phyloP scores from a whole-genome alignment of 1,284 basidiomycete species.

The Cystobasidium sp. region DNA sequence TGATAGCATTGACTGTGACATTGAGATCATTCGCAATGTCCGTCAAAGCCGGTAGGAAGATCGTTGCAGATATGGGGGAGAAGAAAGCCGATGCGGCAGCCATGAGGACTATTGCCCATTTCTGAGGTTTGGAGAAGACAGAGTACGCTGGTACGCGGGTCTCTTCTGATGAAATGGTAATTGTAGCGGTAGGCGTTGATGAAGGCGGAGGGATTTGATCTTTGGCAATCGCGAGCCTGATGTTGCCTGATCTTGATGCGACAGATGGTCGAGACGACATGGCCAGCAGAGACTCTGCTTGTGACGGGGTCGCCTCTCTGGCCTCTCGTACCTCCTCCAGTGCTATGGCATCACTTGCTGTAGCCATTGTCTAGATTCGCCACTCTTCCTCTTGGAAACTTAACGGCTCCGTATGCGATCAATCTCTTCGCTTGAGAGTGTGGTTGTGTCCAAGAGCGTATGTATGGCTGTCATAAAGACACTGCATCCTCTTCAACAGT shows the following conservation, averaged over 20 bases:
- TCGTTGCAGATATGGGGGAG: conserved; percentile 66
- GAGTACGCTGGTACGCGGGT: conserved; percentile 35
- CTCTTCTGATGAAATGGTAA: background rate
- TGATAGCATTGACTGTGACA: conserved; percentile 70
- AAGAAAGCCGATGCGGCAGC: conserved; percentile 60
- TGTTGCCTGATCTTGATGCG: too few relatives aligned
- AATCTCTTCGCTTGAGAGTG: too few relatives aligned
- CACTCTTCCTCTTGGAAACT: too few relatives aligned
- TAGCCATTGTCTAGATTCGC: background rate
- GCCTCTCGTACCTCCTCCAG: background rate
- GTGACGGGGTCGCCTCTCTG: background rate
- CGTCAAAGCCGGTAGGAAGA: conserved; percentile 78
- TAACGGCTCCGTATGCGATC: too few relatives aligned
- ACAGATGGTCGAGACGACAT: too few relatives aligned
- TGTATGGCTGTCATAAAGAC: too few relatives aligned
- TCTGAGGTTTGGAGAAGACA: conserved; percentile 65
- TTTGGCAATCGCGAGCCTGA: background rate
- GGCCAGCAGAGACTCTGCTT: background rate
- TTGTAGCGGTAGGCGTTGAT: background rate
- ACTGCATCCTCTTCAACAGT: too few relatives aligned
- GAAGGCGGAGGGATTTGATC: background rate
- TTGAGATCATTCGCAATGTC: conserved; percentile 67
- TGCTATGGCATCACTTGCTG: background rate
- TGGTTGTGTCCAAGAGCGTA: too few relatives aligned
- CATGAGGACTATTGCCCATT: conserved; percentile 65